Base-by-base conservation (phyloP, 257 asterid species). In the Nicotiana benthamiana region DNA sequence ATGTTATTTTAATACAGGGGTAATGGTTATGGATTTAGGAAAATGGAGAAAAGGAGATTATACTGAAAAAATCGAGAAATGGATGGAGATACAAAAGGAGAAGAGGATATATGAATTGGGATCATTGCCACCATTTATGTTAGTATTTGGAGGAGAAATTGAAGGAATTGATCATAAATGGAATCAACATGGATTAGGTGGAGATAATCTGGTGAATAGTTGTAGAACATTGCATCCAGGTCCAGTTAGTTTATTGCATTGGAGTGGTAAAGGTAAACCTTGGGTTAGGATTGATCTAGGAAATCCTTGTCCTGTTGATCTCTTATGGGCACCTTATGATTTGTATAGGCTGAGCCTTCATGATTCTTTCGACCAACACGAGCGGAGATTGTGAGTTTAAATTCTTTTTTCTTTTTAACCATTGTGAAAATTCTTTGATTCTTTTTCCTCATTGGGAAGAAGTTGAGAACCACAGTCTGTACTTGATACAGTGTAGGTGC, bases 201-300 rank as follows among this genome's bases (percentile, higher is more conserved):
- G 95, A 27, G 94, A 93, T 68, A 92, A 93, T 75, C 84, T 92
- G 64, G 86, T 80, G 34, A 82, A 90, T 81, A 88, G 88, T 56
- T 93, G 96, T 86, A 86, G 96, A 87, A 79, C 83, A 3, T 78
- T 92, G 90, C 93, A 92, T 75, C 89, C 91, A 4, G 96, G 97
- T 24, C 91, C 85, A 57, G 96, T 92, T 16, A 92, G 96, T 86
- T 89, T 93, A 87, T 75, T 92, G 90, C 98, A 89, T 75, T 93
- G 97, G 98, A 92, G 97, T 53, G 97, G 97, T 64, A 93, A 93
- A 81, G 98, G 94, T 77, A 92, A 93, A 86, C 97, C 97, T 5
- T 93, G 97, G 98, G 92, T 84, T 12, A 83, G 98, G 85, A 85
- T 93, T 5, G 98, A 90, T 53, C 81, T 80, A 74, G 88, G 89